These are phyloP conservation scores for Quercus bicolor DNA, from an alignment of 306 rosid species.

Conservation along the genomic window DNA sequence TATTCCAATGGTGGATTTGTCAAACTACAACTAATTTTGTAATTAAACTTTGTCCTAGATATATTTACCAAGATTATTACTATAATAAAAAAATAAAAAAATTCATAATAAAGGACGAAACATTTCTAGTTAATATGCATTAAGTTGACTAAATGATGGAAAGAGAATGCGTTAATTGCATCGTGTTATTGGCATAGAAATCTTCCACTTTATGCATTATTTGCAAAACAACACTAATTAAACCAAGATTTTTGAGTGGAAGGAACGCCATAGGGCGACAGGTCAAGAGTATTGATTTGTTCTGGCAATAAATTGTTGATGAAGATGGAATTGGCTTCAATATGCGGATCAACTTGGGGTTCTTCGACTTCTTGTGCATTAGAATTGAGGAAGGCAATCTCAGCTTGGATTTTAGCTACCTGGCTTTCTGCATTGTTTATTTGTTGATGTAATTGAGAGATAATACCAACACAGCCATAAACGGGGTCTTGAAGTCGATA, in stretches of 20 bases:
- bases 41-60: no score
- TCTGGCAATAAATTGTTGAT: slow-evolving; percentile 3
- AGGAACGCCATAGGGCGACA: slow-evolving; percentile 19
- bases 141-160: neutral
- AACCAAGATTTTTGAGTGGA: slow-evolving; percentile 24
- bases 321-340: slow-evolving; percentile 17
- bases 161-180: neutral
- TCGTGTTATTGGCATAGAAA: neutral
- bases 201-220: no score
- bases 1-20: no score
- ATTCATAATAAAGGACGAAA: neutral
- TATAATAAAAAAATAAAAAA: no score
- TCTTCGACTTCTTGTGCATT: neutral
- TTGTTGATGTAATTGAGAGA: slow-evolving; percentile 50
- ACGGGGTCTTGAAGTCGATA: slow-evolving; percentile 60
- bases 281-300: slow-evolving; percentile 15
- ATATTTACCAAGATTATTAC: no score
- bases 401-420: slow-evolving; percentile 47
- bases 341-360: slow-evolving; percentile 7
- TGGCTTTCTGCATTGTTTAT: slow-evolving; percentile 39
- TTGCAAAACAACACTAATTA: neutral
- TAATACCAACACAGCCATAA: slow-evolving; percentile 63
- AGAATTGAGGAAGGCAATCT: slow-evolving; percentile 33
- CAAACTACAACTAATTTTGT: no score
- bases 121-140: neutral